These are phyloP conservation scores for Polysphondylium violaceum DNA, from an alignment of 78 protist species.

Conservation along the genomic window DNA sequence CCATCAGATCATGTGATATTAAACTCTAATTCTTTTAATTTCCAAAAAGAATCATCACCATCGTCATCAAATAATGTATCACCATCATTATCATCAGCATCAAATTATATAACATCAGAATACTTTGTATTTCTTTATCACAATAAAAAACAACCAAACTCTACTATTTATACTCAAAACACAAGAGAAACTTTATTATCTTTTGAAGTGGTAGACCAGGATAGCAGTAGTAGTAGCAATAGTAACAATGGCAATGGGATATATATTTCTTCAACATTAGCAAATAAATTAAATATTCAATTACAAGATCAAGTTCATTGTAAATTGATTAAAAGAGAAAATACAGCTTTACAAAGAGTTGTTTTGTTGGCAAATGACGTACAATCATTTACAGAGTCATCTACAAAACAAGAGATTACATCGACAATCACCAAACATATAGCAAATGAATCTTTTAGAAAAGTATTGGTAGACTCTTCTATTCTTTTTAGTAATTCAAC, in stretches of 20 bases:
- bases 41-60: too few relatives aligned
- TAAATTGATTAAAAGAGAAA: slow-evolving; percentile 5
- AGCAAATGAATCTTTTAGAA: slow-evolving; percentile 47
- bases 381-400: slow-evolving; percentile 39
- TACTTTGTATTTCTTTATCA: too few relatives aligned
- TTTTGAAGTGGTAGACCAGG: background rate
- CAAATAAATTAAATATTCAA: background rate
- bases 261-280: background rate
- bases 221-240: background rate
- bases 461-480: background rate
- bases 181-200: too few relatives aligned
- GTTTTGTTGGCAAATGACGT: slow-evolving; percentile 45
- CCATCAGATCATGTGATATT: too few relatives aligned
- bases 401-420: background rate
- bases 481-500: slow-evolving; percentile 1
- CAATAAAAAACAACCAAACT: background rate
- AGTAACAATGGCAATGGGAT: background rate
- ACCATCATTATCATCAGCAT: too few relatives aligned
- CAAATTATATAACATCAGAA: too few relatives aligned
- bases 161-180: background rate
- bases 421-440: slow-evolving; percentile 21
- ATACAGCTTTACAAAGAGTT: slow-evolving; percentile 29
- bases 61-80: too few relatives aligned
- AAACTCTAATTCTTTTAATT: too few relatives aligned
- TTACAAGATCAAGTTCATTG: background rate